Evolutionary conservation across 129 eudicot genomes (phyloP), one percentile per base, ranked within the genome.

Genomic region (Centella asiatica): DNA sequence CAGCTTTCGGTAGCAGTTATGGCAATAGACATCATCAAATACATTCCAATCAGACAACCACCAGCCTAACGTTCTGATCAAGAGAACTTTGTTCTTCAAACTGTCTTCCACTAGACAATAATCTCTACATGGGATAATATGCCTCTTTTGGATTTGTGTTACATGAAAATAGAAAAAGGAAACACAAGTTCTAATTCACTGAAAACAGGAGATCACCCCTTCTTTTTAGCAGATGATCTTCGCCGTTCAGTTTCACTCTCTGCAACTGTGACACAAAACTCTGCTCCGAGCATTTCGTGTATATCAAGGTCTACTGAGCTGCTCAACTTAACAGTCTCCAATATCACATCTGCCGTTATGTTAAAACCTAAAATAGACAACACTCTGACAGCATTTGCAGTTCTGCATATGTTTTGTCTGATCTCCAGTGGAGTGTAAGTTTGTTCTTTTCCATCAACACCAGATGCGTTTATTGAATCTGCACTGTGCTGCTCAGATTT

Each of bases 221-320:
- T 75, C 78, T 62, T 89, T 71, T 69, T 68, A 8, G 68, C 50
- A 17, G 67, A 40, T 56, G 19, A 59, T 53, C 86, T 78, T 69
- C 98, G 69, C 11, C 92, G 78, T 36, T 84, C 88, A 26, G 80
- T 92, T 74, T 92, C 99, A 60, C 77, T 76, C 72, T 92, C 99
- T 48, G 89, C 96, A 74, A 87, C 92, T 69, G 65, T 54, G 62
- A 92, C 99, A 74, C 66, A 74, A 61, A 92, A 92, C 72, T 92
- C 99, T 23, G 95, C 85, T 27, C 92, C 99, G 22, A 92, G 96
- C 99, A 92, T 92, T 40, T 92, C 95, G 27, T 87, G 86, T 55
- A 87, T 69, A 20, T 82, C 85, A 20, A 81, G 64, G 59, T 81
- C 79, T 76, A 73, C 23, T 0, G 76, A 61, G 24, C 15, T 59